phyloP scores from a whole-genome alignment of 192 early-diverging fungal genomes.

The Oehlia diaphana region DNA sequence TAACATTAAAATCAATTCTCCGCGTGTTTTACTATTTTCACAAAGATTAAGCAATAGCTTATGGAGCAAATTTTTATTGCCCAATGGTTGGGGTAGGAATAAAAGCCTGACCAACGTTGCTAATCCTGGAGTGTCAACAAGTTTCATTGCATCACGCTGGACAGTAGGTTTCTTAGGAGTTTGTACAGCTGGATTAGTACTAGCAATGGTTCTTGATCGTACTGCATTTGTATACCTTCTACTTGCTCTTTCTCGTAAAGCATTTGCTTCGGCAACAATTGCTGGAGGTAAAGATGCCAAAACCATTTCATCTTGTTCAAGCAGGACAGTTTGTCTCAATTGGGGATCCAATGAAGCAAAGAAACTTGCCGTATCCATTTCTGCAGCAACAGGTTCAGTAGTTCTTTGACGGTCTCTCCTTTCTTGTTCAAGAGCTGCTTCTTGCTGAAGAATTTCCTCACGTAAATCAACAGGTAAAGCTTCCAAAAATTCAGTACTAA shows the following conservation, averaged over 20 bases:
- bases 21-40: constrained; percentile 84
- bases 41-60: constrained; percentile 77
- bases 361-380: constrained; percentile 57
- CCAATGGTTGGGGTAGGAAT: constrained; percentile 81
- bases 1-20: constrained; percentile 83
- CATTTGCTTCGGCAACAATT: constrained; percentile 52
- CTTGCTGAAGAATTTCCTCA: constrained; percentile 75
- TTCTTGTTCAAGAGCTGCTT: constrained; percentile 72
- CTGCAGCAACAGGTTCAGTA: constrained; percentile 34
- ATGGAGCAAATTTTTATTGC: constrained; percentile 62
- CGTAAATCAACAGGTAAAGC: constrained; percentile 91
- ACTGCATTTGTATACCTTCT: constrained; percentile 31
- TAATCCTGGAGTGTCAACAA: constrained; percentile 81
- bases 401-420: constrained; percentile 61
- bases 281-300: constrained; percentile 41
- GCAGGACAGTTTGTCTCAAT: constrained; percentile 53
- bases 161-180: constrained; percentile 41
- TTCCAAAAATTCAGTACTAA: constrained; percentile 84
- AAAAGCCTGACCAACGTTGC: constrained; percentile 83
- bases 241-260: constrained; percentile 39
- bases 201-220: constrained; percentile 36
- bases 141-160: constrained; percentile 69
- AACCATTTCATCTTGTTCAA: constrained; percentile 52
- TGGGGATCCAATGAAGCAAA: constrained; percentile 56
- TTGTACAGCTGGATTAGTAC: constrained; percentile 21